These are phyloP conservation scores for Candida nemodendra DNA, from an alignment of 805 yeast genomes.

Conservation along the genomic window DNA sequence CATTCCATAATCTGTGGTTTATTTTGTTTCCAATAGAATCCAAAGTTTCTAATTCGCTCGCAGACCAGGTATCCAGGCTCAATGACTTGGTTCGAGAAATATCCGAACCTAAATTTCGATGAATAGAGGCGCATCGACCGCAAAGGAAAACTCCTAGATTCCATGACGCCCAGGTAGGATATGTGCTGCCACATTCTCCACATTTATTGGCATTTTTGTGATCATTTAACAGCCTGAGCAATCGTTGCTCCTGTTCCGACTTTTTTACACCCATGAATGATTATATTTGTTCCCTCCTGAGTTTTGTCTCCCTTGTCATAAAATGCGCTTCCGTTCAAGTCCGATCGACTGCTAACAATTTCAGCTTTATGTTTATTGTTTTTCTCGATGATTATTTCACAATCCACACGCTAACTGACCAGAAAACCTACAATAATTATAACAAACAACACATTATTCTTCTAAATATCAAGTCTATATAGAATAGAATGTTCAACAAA, in stretches of 20 bases:
- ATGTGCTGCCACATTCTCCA: conserved; percentile 71
- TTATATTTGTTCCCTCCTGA: no score
- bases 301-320: no score
- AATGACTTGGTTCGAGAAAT: conserved; percentile 68
- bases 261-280: conserved; percentile 5
- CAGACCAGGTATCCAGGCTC: conserved; percentile 69
- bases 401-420: no score
- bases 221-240: conserved; percentile 59
- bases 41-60: conserved; percentile 48
- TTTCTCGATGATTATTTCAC: no score
- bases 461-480: no score
- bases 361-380: no score
- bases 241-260: conserved; percentile 30
- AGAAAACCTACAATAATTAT: no score
- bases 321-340: no score
- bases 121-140: conserved; percentile 82
- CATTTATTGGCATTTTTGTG: conserved; percentile 65
- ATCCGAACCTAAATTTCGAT: conserved; percentile 61
- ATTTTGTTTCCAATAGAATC: conserved; percentile 58
- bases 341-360: no score
- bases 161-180: conserved; percentile 57
- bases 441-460: no score
- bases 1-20: conserved; percentile 65
- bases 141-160: conserved; percentile 70
- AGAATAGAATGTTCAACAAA: no score